Base-by-base conservation (phyloP, 1,284 basidiomycete species). In the Trametes hirsuta region DNA sequence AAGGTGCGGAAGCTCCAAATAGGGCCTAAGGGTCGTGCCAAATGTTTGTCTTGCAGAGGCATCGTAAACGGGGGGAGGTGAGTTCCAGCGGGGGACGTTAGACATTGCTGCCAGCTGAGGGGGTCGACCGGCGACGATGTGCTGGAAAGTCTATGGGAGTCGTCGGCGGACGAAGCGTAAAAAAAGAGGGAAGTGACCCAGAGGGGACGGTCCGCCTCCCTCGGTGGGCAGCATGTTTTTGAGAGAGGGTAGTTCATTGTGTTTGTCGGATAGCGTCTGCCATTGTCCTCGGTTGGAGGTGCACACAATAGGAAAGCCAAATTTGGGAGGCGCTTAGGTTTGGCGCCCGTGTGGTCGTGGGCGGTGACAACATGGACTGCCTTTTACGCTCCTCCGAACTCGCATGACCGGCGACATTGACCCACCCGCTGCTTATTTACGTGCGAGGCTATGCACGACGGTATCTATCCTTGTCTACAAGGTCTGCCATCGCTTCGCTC, bases 1-100 rank as follows among this genome's bases (percentile, higher is more conserved):
- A 42, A 94, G 82, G 64, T 96, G 88, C 24, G 85, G 81, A 12
- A 96, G 87, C 58, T 89, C 84, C 40, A 97, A 87, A 74, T 94
- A 96, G 8, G 94, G 93, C 60, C 81, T 87, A 61, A 94, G 84
- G 39, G 81, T 81, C 21, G 83, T 82, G 63, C 75, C 74, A 61
- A 72, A 69, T 65, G 71, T 68, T 40, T 76, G 68, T 58, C 71
- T 66, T 47, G 77, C 80, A 72, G 65, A 76, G 76, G 79, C 69
- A 76, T 84, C 83, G 74, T 85, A 84, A 69, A 75, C 75, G 56
- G 85, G 81, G 42, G 84, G 82, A 41, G 81, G 80, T 40, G 82
- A 75, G 66, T 76, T 76, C 74, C 76, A 78, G 68, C 66, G 49
- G 68, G 68, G 53, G 70, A 60, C 41, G 70, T 64, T 47, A 55